Base-by-base conservation (phyloP, 2,329 filamentous ascomycete genomes). In the Xylaria hypoxylon region DNA sequence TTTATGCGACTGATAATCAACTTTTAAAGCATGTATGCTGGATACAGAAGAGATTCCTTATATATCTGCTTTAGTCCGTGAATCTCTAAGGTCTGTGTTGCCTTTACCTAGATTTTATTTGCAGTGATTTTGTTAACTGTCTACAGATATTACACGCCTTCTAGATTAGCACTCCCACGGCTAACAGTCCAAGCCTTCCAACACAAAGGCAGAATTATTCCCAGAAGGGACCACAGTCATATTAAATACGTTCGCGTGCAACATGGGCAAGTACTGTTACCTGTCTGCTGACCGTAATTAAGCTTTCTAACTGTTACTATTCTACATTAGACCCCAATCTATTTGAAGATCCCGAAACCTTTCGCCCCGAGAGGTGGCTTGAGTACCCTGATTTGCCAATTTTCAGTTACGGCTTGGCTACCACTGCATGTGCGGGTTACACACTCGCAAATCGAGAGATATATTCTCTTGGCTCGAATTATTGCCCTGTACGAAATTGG, bases 401-500 rank as follows among this genome's bases (percentile, higher is more conserved):
- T 47, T 47, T 47, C 22, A 47, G 44, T 47, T 47, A 47, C 24
- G 44, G 44, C 11, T 47, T 47, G 22, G 44, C n/a, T 8, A 24
- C 22, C 44, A n/a, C n/a, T n/a, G 22, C 22, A n/a, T 47, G 44
- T 47, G 44, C 44, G 10, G 44, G 44, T 11, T 47, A 47, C 44
- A 47, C 44, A 24, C 44, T n/a, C 44, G 10, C 22, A 47, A 11
- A n/a, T n/a, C 1, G 44, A 47, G 19, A 47, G 22, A 22, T 47
- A 47, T 24, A 24, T 47, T 33, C 31, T 33, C 7, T 33, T 33
- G 10, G 7, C 31, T 33, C 31, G 31, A 33, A 33, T 33, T 33
- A 33, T 33, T 33, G 31, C 31, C 31, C 31, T 33, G 31, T 33
- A 8, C 31, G 31, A 33, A 33, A 33, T 33, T 8, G 31, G 31